phyloP scores from a whole-genome alignment of 352 stramenopile genomes.

The Globisporangium megalacanthum region DNA sequence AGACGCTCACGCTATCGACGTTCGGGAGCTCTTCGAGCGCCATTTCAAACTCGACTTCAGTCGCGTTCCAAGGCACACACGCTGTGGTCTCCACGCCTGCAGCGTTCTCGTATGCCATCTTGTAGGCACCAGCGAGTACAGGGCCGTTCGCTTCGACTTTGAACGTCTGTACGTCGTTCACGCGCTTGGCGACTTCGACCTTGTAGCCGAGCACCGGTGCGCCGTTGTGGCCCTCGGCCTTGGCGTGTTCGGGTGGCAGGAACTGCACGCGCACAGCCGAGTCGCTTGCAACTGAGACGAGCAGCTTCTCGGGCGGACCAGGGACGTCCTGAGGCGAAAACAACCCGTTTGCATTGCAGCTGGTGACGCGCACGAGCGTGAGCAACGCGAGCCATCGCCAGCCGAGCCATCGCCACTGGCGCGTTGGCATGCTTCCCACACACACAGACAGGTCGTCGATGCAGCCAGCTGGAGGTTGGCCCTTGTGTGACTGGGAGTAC shows the following conservation, averaged over 20 bases:
- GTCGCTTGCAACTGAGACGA: conserved; percentile 41
- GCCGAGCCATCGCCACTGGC: background rate
- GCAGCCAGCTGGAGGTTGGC: too few species aligned
- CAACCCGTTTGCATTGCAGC: conserved; percentile 18
- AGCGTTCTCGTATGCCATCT: conserved; percentile 45
- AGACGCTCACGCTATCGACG: conserved; percentile 58
- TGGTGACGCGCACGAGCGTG: background rate
- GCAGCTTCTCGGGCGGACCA: conserved; percentile 49
- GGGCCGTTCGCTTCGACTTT: conserved; percentile 49
- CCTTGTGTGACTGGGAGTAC: too few species aligned
- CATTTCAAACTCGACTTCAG: conserved; percentile 53
- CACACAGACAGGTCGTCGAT: too few species aligned
- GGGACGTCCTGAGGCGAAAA: conserved; percentile 66
- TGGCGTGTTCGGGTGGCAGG: conserved; percentile 40
- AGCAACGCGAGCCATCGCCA: background rate
- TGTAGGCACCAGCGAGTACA: conserved; percentile 46
- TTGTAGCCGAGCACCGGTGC: conserved; percentile 74
- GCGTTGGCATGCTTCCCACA: too few species aligned
- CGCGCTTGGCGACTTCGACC: conserved; percentile 61
- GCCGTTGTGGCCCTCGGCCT: conserved; percentile 62
- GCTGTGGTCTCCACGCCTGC: conserved; percentile 25
- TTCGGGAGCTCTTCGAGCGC: conserved; percentile 63
- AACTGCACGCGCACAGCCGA: conserved; percentile 62
- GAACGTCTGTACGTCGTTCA: conserved; percentile 72
- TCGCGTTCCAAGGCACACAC: conserved; percentile 73